phyloP scores from a whole-genome alignment of 441 rosid genomes.

The Brassica hybrid region DNA sequence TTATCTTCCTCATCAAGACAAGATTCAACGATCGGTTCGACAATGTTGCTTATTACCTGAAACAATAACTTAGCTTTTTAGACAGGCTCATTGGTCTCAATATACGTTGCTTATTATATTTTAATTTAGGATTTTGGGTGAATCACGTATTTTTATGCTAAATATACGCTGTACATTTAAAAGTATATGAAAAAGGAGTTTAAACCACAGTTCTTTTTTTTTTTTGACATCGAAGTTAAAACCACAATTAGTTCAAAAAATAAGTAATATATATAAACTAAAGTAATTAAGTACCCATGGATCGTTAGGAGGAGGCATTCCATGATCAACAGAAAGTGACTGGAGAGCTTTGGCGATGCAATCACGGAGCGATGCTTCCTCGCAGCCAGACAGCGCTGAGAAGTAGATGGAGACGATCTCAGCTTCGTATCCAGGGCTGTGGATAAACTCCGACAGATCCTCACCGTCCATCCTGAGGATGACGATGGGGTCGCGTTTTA shows the following conservation, averaged over 20 bases:
- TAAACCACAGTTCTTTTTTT: not conserved
- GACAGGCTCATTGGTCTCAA: not conserved
- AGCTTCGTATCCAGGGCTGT: constrained; percentile 67
- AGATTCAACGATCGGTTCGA: constrained; percentile 68
- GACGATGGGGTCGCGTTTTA: constrained; percentile 92
- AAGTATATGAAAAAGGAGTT: not conserved
- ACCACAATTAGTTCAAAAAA: no score
- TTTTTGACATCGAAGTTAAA: no score
- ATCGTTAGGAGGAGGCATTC: constrained; percentile 88
- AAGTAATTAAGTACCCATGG: constrained; percentile 75
- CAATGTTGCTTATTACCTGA: constrained; percentile 81
- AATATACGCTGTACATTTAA: not conserved
- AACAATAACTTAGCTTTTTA: constrained; percentile 17
- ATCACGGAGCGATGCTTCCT: constrained; percentile 57
- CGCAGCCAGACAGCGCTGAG: constrained; percentile 46
- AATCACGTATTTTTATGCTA: not conserved
- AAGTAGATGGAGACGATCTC: constrained; percentile 63
- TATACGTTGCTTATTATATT: not conserved
- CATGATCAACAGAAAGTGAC: constrained; percentile 86
- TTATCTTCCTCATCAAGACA: constrained; percentile 45
- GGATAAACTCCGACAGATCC: constrained; percentile 81
- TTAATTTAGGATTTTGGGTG: not conserved
- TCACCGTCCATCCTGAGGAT: constrained; percentile 98
- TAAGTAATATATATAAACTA: not conserved
- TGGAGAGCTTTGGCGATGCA: constrained; percentile 60